Evolutionary conservation across 1,284 basidiomycete species (phyloP).

Genomic region (Vanrija sp.): DNA sequence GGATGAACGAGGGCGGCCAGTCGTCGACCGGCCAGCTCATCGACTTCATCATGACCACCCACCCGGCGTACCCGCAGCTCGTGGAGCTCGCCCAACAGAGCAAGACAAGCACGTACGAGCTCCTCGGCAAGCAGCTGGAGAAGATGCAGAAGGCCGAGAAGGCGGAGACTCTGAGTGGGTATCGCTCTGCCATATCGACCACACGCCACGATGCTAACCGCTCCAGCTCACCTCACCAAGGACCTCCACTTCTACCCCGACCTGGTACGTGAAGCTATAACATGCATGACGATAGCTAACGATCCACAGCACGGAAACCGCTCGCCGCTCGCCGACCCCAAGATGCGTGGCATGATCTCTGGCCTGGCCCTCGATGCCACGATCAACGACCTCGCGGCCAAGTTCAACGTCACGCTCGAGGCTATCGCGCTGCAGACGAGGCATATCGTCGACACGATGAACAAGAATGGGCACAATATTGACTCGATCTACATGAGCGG

Average conservation of each 20-base stretch:
- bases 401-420: slow-evolving; percentile 88
- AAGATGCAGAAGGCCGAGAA: slow-evolving; percentile 59
- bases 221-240: slow-evolving; percentile 70
- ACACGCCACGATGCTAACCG: slow-evolving; percentile 12
- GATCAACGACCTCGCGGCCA: slow-evolving; percentile 76
- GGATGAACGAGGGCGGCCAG: slow-evolving; percentile 99
- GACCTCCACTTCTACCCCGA: slow-evolving; percentile 94
- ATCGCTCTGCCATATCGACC: too few species aligned
- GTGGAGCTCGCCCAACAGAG: slow-evolving; percentile 55
- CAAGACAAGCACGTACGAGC: slow-evolving; percentile 52
- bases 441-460: slow-evolving; percentile 92
- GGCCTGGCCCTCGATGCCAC: slow-evolving; percentile 79
- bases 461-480: slow-evolving; percentile 77
- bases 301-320: slow-evolving; percentile 67
- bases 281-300: background rate
- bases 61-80: slow-evolving; percentile 73
- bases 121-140: slow-evolving; percentile 72
- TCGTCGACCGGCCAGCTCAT: slow-evolving; percentile 98
- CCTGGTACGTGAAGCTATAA: slow-evolving; percentile 53
- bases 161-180: slow-evolving; percentile 58
- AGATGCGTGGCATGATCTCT: slow-evolving; percentile 85
- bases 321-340: slow-evolving; percentile 88
- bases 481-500: slow-evolving; percentile 77
- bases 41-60: slow-evolving; percentile 90
- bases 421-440: slow-evolving; percentile 92